phyloP scores from a whole-genome alignment of 2,329 filamentous ascomycete species.

The Elsinoe batatas region DNA sequence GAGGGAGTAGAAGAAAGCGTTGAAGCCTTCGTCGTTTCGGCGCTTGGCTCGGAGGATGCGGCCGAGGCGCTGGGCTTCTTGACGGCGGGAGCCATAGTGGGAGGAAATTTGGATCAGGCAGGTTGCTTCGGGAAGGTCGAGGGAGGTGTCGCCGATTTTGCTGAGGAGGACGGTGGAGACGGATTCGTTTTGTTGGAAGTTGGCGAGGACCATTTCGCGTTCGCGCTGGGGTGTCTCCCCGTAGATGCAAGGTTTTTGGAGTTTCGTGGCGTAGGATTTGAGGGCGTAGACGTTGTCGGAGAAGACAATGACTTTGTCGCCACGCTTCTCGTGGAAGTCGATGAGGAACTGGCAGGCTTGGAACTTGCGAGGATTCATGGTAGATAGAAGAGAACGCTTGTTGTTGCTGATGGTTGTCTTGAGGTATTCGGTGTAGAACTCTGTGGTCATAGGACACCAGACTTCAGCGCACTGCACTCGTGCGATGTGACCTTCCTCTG shows the following conservation, averaged over 20 bases:
- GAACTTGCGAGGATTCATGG: constrained; percentile 97
- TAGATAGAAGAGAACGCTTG: constrained; percentile 65
- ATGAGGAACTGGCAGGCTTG: constrained; percentile 98
- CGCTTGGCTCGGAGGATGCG: constrained; percentile 91
- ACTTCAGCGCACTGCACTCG: constrained; percentile 97
- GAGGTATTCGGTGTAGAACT: constrained; percentile 94
- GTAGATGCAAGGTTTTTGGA: constrained; percentile 83
- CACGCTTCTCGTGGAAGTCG: constrained; percentile 87
- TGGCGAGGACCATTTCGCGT: constrained; percentile 76
- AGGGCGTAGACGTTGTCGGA: constrained; percentile 95
- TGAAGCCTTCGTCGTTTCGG: constrained; percentile 95
- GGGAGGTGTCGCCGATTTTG: constrained; percentile 96
- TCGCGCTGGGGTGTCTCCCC: constrained; percentile 80
- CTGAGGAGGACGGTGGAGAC: constrained; percentile 92
- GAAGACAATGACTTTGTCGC: constrained; percentile 97
- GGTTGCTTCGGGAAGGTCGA: constrained; percentile 91
- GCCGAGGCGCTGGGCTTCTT: constrained; percentile 88
- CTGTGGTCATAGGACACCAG: constrained; percentile 98
- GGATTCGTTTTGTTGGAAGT: constrained; percentile 85
- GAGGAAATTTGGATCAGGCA: constrained; percentile 96
- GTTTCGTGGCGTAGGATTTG: constrained; percentile 70
- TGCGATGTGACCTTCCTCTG: constrained; percentile 92
- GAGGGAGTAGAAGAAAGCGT: constrained; percentile 96
- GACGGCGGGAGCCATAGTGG: constrained; percentile 91
- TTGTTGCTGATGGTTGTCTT: constrained; percentile 49